phyloP scores from a whole-genome alignment of 2,329 filamentous ascomycete species.

The Arthrobotrys musiformis region DNA sequence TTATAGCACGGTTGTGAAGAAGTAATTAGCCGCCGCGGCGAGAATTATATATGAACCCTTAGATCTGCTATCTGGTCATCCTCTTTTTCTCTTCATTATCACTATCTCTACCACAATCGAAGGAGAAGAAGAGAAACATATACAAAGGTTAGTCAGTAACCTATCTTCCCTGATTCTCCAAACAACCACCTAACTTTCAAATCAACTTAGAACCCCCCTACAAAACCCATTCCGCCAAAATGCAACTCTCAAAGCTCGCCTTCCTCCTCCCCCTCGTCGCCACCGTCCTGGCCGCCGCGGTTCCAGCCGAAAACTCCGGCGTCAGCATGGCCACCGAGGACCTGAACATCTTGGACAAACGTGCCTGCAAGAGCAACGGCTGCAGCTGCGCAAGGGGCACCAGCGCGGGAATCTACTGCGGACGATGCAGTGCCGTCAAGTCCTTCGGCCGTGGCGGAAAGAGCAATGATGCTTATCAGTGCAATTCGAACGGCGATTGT shows the following conservation, averaged over 20 bases:
- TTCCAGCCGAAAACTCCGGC: neutral
- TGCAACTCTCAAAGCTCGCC: neutral
- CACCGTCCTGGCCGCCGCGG: neutral
- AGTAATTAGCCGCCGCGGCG: too few relatives aligned
- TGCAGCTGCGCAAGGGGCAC: neutral
- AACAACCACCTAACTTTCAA: neutral
- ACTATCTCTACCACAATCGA: neutral
- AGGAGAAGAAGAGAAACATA: neutral
- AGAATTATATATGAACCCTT: neutral
- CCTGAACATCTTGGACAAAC: constrained; percentile 18
- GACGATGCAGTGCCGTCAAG: neutral
- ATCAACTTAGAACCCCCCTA: neutral
- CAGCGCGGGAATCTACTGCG: neutral
- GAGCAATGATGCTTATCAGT: neutral
- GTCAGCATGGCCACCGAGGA: neutral
- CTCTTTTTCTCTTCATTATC: neutral
- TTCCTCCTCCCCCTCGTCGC: constrained; percentile 11
- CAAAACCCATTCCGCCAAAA: neutral
- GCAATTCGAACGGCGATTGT: neutral
- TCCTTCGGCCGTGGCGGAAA: neutral
- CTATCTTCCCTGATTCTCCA: neutral
- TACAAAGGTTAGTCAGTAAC: neutral
- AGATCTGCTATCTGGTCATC: neutral
- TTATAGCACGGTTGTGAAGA: too few relatives aligned
- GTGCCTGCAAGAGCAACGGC: neutral